Evolutionary conservation across 139 green algal genomes (phyloP), one percentile per base, ranked within the genome.

Genomic region (Chlamydomonas applanata): DNA sequence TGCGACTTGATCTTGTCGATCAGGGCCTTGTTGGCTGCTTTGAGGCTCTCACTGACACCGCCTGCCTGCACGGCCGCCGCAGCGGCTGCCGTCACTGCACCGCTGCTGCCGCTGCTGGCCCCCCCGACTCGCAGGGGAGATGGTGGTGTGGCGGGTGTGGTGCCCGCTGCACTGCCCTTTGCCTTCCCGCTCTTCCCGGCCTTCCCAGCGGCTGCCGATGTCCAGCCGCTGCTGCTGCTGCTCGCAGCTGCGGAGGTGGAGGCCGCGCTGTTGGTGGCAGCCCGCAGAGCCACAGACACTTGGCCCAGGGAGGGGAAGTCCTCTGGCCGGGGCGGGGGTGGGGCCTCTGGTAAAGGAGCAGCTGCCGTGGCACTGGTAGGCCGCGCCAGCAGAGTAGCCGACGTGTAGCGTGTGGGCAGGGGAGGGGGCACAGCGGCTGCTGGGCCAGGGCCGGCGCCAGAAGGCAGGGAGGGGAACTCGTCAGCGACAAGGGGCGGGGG

Each of bases 11-110:
- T 80, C 33, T 81, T 83, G 30, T 89, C 84, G 19, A 94, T 76
- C 44, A 95, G 83, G 9, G 79, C 82, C 69, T 78, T 81, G 74
- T 94, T 94, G 27, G 89, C 88, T 0, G 80, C 77, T 45, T 89
- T 89, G 2, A 94, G 68, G 29, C 75, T 63, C 22, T 91, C 83
- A 0, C 87, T 92, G 27, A 91, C 75, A 16, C 59, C 60, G 33
- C 33, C 34, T 34, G 49, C 49, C 24, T 74, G 46, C 49, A 4
- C 69, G 32, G 53, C 69, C 9, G 4, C 30, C 46, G 29, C 70
- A 40, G 33, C 32, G 3, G 20, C 59, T 40, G n/a, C 59, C 24
- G 11, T 35, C 24, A 29, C 59, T 40, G n/a, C n/a, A 11, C 2
- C 17, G 11, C n/a, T 14, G 59, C n/a, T 35, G n/a, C 59, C 59